These are phyloP conservation scores for Globisporangium barbulae DNA, from an alignment of 352 stramenopile genomes.

Conservation along the genomic window DNA sequence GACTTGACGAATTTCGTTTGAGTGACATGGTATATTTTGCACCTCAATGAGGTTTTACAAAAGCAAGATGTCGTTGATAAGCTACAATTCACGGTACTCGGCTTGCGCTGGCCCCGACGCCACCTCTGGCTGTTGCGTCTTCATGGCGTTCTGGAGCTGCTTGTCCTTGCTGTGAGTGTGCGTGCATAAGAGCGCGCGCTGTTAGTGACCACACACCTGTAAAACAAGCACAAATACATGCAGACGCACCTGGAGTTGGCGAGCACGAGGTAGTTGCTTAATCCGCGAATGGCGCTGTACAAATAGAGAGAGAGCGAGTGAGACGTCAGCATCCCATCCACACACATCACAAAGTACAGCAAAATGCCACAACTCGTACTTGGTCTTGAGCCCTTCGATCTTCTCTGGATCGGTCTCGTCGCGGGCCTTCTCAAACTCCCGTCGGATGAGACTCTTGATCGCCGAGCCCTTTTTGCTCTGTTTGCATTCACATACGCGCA, in stretches of 20 bases:
- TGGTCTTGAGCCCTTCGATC: slow-evolving; percentile 81
- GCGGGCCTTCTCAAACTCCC: slow-evolving; percentile 79
- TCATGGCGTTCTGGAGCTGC: slow-evolving; percentile 79
- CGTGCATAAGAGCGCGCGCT: neutral
- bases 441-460: slow-evolving; percentile 66
- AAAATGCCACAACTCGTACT: slow-evolving; percentile 36
- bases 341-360: neutral
- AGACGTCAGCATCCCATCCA: slow-evolving; percentile 10
- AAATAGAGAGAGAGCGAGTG: slow-evolving; percentile 2
- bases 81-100: slow-evolving; percentile 76
- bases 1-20: neutral
- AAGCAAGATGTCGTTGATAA: neutral
- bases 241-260: slow-evolving; percentile 72
- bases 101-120: slow-evolving; percentile 50
- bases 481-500: neutral
- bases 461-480: slow-evolving; percentile 84
- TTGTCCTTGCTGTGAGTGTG: slow-evolving; percentile 72
- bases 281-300: slow-evolving; percentile 63
- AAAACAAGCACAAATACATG: neutral
- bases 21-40: neutral
- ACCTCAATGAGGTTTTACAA: slow-evolving; percentile 4
- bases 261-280: slow-evolving; percentile 88
- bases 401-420: slow-evolving; percentile 77
- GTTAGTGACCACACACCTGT: neutral
- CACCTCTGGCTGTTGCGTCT: slow-evolving; percentile 37